Evolutionary conservation across 345 rosid genomes (phyloP), one percentile per base, ranked within the genome.

Genomic region (Reutealis trisperma): DNA sequence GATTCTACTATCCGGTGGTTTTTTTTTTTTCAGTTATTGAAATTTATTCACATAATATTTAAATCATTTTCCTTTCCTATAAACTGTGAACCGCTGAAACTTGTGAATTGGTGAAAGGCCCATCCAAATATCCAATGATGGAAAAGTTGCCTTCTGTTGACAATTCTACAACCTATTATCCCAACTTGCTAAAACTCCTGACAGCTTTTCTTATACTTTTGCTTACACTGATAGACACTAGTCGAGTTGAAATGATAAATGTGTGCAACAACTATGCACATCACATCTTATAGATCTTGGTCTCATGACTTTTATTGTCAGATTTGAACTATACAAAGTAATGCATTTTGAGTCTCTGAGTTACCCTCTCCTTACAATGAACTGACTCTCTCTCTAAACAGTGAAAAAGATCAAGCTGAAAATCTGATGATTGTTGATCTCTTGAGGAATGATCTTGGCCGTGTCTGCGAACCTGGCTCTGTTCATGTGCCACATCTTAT

Each of bases 351-450:
- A 37, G 58, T n/a, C 21, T 25, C 14, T 44, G 59, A 32, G 63
- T 67, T 19, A 10, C 21, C 59, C 45, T 51, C 7, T 58, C 12
- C 47, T 18, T 8, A 24, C 41, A 30, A 7, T 69, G 74, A 66
- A 37, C 61, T 65, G 45, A 47, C 72, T 62, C 13, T 64, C 47
- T 72, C 74, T 62, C 41, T 13, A 19, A 11, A 70, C 93, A 96
- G 99, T 78, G 98, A 93, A 86, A 96, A 96, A 90, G 96, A 93
- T 79, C 98, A 93, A 83, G 94, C 99, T 1, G 99, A 96, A 84
- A 96, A 96, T 84, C 87, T 93, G 76, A 96, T 96, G 99, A 96
- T 96, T 47, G 97, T 96, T 0, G 99, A 96, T 82, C 99, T 96
- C 67, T 85, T 93, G 63, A 90, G 98, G 84, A 96, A 96, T 65